phyloP scores from a whole-genome alignment of 2,329 filamentous ascomycete genomes.

The Penicillium sp. region DNA sequence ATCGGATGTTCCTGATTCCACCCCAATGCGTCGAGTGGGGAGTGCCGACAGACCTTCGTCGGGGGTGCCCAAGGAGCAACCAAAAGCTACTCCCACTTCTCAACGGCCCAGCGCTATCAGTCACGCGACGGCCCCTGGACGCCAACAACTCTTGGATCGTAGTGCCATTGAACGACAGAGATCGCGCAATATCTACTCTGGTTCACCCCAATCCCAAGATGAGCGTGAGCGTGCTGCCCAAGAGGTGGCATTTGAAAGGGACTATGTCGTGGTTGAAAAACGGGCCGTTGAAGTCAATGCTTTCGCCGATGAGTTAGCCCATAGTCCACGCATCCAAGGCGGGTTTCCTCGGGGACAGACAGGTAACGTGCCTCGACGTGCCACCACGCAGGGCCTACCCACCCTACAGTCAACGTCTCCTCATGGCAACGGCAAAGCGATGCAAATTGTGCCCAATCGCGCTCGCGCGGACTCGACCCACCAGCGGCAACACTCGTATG shows the following conservation, averaged over 20 bases:
- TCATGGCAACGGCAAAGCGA: conserved; percentile 60
- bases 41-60: conserved; percentile 32
- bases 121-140: conserved; percentile 38
- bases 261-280: conserved; percentile 95
- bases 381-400: conserved; percentile 69
- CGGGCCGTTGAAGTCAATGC: conserved; percentile 93
- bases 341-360: conserved; percentile 49
- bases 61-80: conserved; percentile 21
- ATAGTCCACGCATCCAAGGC: conserved; percentile 62
- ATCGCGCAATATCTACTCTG: conserved; percentile 44
- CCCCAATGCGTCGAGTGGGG: conserved; percentile 29
- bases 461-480: conserved; percentile 56
- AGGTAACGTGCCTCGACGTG: conserved; percentile 63
- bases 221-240: conserved; percentile 65
- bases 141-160: conserved; percentile 35
- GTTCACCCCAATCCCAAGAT: conserved; percentile 40
- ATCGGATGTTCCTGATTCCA: conserved; percentile 25
- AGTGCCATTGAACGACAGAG: conserved; percentile 57
- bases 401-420: conserved; percentile 65
- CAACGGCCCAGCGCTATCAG: conserved; percentile 33
- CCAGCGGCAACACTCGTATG: conserved; percentile 72
- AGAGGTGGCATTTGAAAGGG: conserved; percentile 82
- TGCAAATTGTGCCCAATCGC: conserved; percentile 66
- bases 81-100: conserved; percentile 23
- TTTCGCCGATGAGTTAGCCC: conserved; percentile 87